phyloP scores from a whole-genome alignment of 164 flowering plant species.

The Stephania japonica region DNA sequence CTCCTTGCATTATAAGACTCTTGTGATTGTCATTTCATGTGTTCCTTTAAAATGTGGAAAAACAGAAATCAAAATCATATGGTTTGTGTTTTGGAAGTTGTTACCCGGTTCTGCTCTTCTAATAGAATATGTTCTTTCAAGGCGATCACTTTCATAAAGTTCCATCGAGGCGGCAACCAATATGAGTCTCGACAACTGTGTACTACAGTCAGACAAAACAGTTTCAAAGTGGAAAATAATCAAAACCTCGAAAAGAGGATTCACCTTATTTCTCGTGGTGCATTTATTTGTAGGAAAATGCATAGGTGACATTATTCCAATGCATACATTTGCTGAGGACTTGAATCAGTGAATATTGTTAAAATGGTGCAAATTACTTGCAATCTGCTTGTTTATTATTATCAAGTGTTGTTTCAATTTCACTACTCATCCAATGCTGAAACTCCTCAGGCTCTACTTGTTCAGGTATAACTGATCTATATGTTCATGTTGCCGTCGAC shows the following conservation, averaged over 20 bases:
- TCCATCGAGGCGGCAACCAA: too few species aligned
- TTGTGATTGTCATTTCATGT: not conserved
- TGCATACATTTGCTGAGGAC: too few species aligned
- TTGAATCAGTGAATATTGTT: too few species aligned
- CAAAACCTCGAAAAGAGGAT: not conserved
- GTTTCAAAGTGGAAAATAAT: not conserved
- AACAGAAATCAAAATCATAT: not conserved
- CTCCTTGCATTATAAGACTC: not conserved
- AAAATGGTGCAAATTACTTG: too few species aligned
- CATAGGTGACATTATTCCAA: not conserved
- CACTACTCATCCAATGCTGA: not conserved
- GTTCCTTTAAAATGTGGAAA: not conserved
- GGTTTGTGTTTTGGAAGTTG: not conserved
- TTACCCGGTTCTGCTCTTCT: too few species aligned
- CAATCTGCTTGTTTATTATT: not conserved
- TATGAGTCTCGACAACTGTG: too few species aligned
- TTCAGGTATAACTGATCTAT: constrained; percentile 83
- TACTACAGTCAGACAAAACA: not conserved
- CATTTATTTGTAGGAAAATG: not conserved
- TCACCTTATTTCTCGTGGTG: not conserved
- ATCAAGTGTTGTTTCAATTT: not conserved
- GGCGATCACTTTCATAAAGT: too few species aligned
- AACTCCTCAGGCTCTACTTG: not conserved
- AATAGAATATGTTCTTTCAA: too few species aligned
- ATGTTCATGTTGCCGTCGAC: constrained; percentile 82